phyloP scores from a whole-genome alignment of 2,329 filamentous ascomycete genomes.

The Camillea tinctor region DNA sequence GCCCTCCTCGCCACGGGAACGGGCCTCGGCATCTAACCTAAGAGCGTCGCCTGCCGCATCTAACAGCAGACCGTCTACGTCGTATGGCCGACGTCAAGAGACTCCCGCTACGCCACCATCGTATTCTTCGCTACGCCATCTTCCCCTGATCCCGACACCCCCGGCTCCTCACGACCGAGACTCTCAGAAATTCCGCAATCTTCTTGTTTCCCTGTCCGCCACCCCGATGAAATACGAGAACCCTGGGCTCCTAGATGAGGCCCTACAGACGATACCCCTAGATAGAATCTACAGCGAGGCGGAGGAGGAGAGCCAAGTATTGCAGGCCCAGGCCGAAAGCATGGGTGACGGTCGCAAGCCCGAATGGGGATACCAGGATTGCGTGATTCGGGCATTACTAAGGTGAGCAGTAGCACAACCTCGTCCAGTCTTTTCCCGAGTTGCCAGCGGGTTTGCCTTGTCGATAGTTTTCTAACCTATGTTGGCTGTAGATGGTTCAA shows the following conservation, averaged over 20 bases:
- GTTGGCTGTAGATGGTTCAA: constrained; percentile 77
- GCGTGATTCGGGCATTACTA: constrained; percentile 83
- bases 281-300: constrained; percentile 92
- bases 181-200: constrained; percentile 75
- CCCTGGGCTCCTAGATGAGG: constrained; percentile 89
- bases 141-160: constrained; percentile 70
- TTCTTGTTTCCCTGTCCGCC: constrained; percentile 79
- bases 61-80: constrained; percentile 47
- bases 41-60: constrained; percentile 39
- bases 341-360: constrained; percentile 77
- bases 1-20: constrained; percentile 49
- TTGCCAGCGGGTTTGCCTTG: constrained; percentile 7
- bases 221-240: constrained; percentile 96
- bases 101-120: constrained; percentile 48
- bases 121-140: constrained; percentile 60
- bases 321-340: constrained; percentile 84
- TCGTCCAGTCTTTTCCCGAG: neutral
- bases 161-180: constrained; percentile 64
- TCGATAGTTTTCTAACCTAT: constrained; percentile 7
- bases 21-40: constrained; percentile 49
- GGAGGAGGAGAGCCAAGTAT: constrained; percentile 86
- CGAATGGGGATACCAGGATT: constrained; percentile 97
- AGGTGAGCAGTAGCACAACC: constrained; percentile 55
- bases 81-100: constrained; percentile 24
- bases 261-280: constrained; percentile 79